These are phyloP conservation scores for Venturia aucupariae DNA, from an alignment of 2,329 filamentous ascomycete species.

Conservation along the genomic window DNA sequence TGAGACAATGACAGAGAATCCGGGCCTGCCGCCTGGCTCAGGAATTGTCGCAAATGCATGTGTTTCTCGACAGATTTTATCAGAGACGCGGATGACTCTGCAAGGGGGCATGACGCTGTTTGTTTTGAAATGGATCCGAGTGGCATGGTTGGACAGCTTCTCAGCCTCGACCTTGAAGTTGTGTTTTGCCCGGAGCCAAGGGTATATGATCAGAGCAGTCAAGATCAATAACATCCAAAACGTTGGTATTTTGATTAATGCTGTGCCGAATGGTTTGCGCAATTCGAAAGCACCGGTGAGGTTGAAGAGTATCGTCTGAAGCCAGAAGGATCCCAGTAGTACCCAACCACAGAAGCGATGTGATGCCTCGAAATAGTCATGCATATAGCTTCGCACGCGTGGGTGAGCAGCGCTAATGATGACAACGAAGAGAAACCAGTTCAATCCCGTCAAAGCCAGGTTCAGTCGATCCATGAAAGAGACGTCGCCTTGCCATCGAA, in stretches of 20 bases:
- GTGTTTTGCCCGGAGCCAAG: slow-evolving; percentile 56
- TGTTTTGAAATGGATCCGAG: slow-evolving; percentile 52
- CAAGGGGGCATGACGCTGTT: slow-evolving; percentile 44
- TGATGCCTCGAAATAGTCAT: slow-evolving; percentile 61
- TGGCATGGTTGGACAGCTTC: slow-evolving; percentile 58
- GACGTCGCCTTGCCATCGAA: neutral
- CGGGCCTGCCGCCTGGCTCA: slow-evolving; percentile 39
- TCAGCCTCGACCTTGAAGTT: slow-evolving; percentile 54
- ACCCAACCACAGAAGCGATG: slow-evolving; percentile 70
- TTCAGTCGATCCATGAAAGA: slow-evolving; percentile 1
- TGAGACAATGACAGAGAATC: slow-evolving; percentile 61
- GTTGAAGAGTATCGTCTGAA: slow-evolving; percentile 48
- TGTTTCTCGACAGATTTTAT: slow-evolving; percentile 58
- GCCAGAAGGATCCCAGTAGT: slow-evolving; percentile 56
- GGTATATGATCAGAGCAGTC: slow-evolving; percentile 55
- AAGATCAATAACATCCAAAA: slow-evolving; percentile 60
- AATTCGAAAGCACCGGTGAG: slow-evolving; percentile 28
- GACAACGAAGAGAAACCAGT: slow-evolving; percentile 47
- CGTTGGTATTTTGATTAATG: slow-evolving; percentile 38
- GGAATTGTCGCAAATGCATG: slow-evolving; percentile 70
- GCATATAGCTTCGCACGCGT: slow-evolving; percentile 49
- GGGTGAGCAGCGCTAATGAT: slow-evolving; percentile 59
- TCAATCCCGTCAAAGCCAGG: slow-evolving; percentile 44
- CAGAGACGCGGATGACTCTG: slow-evolving; percentile 51
- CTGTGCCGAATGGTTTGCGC: slow-evolving; percentile 19